Evolutionary conservation across 2,329 filamentous ascomycete species (phyloP), one percentile per base, ranked within the genome.

Genomic region (Sphaerulina musiva): DNA sequence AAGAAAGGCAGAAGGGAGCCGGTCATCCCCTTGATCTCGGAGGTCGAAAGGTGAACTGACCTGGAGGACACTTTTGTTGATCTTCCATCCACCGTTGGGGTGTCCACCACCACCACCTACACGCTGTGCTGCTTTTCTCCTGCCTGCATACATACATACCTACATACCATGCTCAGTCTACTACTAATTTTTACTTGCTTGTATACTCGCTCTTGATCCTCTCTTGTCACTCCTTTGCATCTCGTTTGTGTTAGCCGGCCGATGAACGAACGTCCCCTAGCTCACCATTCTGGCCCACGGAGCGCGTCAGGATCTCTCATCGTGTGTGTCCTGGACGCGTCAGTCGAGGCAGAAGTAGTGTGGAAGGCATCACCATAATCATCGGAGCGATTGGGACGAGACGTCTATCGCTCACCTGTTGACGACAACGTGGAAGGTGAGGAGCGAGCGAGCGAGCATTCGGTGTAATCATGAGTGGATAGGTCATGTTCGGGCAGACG

Each of bases 391-490:
- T 54, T 48, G 48, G 32, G 53, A 42, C 50, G 50, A 43, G 14
- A 42, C 50, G 54, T 56, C 54, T 56, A 44, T 56, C 54, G 51
- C 51, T 47, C 46, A 31, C 17, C 20, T 41, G 47, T 41, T 46
- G 45, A 40, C 42, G 53, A 38, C 40, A 55, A 52, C 45, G 53
- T 55, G 52, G 56, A 58, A 58, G 56, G 56, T 58, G 46, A 54
- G 52, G 31, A 48, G 20, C 26, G 12, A 20, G 20, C 20, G 14
- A 17, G 14, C 14, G 14, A 20, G 20, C 20, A 20, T 20, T 20
- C 20, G 20, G 20, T 20, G 20, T 20, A 2, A 20, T 10, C 12
- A 29, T 14, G 26, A 36, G 46, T 26, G 23, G 39, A 14, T 12
- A 20, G 29, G 34, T n/a, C 34, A 4, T 17, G 39, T 26, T 43